A percentile compares a stretch with the other conserved stretches of the same genome.
These are phyloP conservation scores for Geotrichum fermentans DNA, from an alignment of 1,139 yeast genomes.

Conservation along the genomic window DNA sequence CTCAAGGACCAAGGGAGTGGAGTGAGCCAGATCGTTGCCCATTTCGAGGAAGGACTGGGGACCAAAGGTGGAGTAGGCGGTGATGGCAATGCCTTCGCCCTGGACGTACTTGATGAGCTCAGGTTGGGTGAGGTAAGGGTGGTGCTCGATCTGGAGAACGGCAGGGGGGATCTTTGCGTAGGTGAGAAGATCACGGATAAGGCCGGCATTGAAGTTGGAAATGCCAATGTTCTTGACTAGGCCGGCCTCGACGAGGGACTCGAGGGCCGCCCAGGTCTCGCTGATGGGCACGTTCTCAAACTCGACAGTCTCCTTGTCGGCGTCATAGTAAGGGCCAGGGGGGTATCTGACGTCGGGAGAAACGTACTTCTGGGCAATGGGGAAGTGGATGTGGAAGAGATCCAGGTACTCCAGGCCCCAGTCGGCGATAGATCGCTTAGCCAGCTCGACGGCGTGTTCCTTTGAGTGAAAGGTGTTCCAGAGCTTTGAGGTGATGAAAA, in stretches of 20 bases:
- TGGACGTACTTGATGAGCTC: constrained; percentile 61
- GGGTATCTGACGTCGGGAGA: constrained; percentile 67
- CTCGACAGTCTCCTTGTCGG: constrained; percentile 46
- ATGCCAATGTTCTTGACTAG: constrained; percentile 50
- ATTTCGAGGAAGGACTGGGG: constrained; percentile 60
- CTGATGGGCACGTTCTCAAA: constrained; percentile 65
- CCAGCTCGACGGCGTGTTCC: constrained; percentile 45
- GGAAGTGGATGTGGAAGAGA: constrained; percentile 62
- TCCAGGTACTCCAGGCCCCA: constrained; percentile 58
- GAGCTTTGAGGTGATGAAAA: constrained; percentile 5
- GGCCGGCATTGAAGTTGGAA: constrained; percentile 46
- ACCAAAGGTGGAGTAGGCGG: constrained; percentile 72
- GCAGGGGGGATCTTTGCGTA: constrained; percentile 71
- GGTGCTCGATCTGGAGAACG: constrained; percentile 85
- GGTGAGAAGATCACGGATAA: constrained; percentile 68
- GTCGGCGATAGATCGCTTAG: constrained; percentile 49
- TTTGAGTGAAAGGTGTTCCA: constrained; percentile 37
- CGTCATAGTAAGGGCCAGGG: constrained; percentile 60
- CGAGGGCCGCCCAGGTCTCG: constrained; percentile 77
- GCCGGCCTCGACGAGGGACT: constrained; percentile 57
- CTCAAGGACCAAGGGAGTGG: constrained; percentile 52
- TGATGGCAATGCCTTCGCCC: constrained; percentile 58
- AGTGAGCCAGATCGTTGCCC: constrained; percentile 47
- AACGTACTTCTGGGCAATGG: constrained; percentile 48
- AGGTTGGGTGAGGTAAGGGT: constrained; percentile 81